Conservation (phyloP, 169 alveolate species). For the Eimeria brunetti region DNA sequence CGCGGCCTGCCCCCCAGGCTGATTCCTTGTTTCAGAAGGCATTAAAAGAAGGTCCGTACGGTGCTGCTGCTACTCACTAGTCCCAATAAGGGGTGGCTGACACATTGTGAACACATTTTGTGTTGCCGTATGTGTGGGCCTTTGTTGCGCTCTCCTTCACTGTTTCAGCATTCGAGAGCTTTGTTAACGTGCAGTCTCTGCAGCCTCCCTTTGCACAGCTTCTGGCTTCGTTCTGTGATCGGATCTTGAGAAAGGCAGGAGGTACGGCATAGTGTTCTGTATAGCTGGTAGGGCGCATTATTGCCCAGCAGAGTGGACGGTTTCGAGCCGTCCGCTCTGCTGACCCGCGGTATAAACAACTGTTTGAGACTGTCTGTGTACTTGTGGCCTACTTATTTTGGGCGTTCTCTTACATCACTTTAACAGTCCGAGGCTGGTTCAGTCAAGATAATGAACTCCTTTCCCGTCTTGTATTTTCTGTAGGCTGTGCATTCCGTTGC, state of each 20-base stretch:
- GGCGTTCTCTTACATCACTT: neutral
- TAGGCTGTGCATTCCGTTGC: neutral
- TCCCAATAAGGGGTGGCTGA: neutral
- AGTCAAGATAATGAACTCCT: neutral
- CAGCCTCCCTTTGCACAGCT: conserved; percentile 76
- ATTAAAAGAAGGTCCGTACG: conserved; percentile 80
- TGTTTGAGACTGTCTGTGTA: neutral
- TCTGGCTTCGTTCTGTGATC: conserved; percentile 81
- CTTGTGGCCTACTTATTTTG: neutral
- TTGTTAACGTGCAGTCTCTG: conserved; percentile 76
- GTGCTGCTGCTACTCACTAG: neutral
- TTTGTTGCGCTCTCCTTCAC: neutral
- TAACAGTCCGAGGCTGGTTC: neutral
- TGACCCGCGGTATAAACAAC: neutral
- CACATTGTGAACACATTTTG: neutral
- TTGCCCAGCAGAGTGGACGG: neutral
- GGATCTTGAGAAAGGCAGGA: conserved; percentile 76
- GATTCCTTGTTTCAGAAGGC: conserved; percentile 83
- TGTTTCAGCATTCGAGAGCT: conserved; percentile 79
- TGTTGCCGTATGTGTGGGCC: neutral
- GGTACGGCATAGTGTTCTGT: conserved; percentile 1
- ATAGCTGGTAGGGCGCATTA: neutral
- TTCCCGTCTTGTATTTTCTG: neutral
- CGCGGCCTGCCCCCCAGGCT: conserved; percentile 68
- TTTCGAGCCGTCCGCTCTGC: no score